Conservation (phyloP, 2,329 filamentous ascomycete species). For the Penicillium sp. region DNA sequence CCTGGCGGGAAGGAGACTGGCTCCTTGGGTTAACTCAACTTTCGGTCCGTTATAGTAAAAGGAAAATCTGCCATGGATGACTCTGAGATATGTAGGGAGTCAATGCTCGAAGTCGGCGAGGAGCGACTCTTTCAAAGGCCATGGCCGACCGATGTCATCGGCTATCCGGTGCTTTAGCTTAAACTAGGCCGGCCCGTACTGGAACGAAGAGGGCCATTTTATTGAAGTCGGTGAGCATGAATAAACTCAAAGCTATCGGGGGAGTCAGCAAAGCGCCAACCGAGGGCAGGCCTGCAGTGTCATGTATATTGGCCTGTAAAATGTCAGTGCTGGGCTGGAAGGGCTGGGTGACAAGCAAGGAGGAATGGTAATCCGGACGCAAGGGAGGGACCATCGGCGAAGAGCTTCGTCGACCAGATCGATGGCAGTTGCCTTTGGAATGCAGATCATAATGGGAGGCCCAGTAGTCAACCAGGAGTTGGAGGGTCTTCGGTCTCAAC, state of each 20-base stretch:
- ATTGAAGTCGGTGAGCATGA: conserved; percentile 11
- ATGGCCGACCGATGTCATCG: neutral
- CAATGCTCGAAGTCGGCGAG: neutral
- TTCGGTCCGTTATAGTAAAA: neutral
- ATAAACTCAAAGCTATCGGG: conserved; percentile 4
- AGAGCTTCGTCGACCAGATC: conserved; percentile 8
- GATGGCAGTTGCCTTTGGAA: conserved; percentile 25
- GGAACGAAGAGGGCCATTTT: neutral
- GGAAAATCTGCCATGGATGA: conserved; percentile 7
- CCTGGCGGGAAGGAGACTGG: conserved; percentile 5
- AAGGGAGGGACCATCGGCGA: conserved; percentile 18
- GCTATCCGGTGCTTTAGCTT: neutral
- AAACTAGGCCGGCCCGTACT: neutral
- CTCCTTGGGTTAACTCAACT: neutral
- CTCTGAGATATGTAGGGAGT: neutral
- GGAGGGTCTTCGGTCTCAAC: neutral
- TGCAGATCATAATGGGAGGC: conserved; percentile 20
- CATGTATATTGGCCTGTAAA: conserved; percentile 16
- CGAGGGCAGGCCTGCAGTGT: conserved; percentile 12
- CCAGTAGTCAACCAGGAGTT: neutral
- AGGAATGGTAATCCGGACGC: conserved; percentile 16
- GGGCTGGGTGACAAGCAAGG: conserved; percentile 22
- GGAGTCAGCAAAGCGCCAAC: neutral
- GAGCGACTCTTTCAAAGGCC: conserved; percentile 4
- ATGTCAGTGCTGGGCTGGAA: conserved; percentile 17